These are phyloP conservation scores for Zelopaecilomyces penicillatus DNA, from an alignment of 2,329 filamentous ascomycete species.

Conservation along the genomic window DNA sequence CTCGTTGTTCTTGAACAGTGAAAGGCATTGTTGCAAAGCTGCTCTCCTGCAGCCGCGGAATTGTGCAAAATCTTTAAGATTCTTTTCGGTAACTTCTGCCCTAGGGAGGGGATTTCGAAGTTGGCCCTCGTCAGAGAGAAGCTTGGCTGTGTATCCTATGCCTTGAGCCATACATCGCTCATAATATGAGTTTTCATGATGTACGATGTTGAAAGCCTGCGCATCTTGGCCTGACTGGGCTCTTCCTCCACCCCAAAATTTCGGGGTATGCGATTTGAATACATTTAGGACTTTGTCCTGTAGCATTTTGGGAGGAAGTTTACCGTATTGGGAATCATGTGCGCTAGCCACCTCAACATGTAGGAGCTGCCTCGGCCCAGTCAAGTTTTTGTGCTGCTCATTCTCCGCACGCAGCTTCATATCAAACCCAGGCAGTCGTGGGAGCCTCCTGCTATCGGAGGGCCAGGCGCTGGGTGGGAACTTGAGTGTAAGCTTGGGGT, in stretches of 20 bases:
- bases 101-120: background rate
- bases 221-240: background rate
- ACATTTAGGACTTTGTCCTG: conserved; percentile 1
- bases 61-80: conserved; percentile 20
- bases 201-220: conserved; percentile 22
- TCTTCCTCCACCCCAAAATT: conserved; percentile 1
- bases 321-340: conserved; percentile 5
- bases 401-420: conserved; percentile 1
- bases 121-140: conserved; percentile 2
- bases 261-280: conserved; percentile 1
- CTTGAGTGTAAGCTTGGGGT: conserved; percentile 17
- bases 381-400: background rate
- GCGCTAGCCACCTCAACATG: conserved; percentile 4
- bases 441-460: conserved; percentile 18
- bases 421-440: conserved; percentile 14
- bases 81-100: conserved; percentile 7
- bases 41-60: conserved; percentile 37
- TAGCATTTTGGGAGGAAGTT: conserved; percentile 1
- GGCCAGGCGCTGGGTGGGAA: conserved; percentile 13
- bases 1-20: conserved; percentile 28
- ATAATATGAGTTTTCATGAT: conserved; percentile 27
- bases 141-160: conserved; percentile 12
- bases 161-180: conserved; percentile 22
- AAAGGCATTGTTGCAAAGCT: conserved; percentile 35
- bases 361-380: conserved; percentile 2